Evolutionary conservation across 169 alveolate genomes (phyloP).

Genomic region (Fabrea salina): DNA sequence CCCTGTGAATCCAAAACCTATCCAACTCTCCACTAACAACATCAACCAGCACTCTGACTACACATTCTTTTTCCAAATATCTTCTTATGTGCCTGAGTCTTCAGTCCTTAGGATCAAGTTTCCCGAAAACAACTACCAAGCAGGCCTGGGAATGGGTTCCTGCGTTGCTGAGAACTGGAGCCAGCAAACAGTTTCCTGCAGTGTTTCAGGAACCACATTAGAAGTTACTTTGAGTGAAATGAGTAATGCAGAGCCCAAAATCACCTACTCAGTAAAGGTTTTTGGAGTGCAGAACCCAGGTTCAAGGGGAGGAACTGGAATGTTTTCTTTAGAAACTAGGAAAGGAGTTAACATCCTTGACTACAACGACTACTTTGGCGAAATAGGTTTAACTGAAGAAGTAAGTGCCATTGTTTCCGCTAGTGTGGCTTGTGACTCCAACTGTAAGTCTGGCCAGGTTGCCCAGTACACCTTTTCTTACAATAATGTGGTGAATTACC

Average conservation of each 20-base stretch:
- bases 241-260: slow-evolving; percentile 19
- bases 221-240: background rate
- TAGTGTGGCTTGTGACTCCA: background rate
- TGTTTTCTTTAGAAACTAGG: background rate
- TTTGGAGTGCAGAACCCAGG: slow-evolving; percentile 4
- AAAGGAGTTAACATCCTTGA: slow-evolving; percentile 20
- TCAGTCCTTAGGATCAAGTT: background rate
- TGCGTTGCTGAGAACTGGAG: background rate
- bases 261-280: background rate
- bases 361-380: slow-evolving; percentile 26
- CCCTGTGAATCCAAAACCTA: slow-evolving; percentile 15
- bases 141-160: background rate
- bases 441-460: slow-evolving; percentile 11
- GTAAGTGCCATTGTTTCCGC: background rate
- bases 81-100: background rate
- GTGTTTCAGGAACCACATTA: background rate
- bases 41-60: background rate
- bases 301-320: slow-evolving; percentile 11
- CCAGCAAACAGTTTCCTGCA: background rate
- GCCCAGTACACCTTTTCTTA: background rate
- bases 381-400: background rate
- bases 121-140: background rate
- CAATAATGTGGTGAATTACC: background rate
- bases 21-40: slow-evolving; percentile 9
- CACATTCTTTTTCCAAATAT: slow-evolving; percentile 15